Percentiles rank a stretch among this genome's conserved stretches.
Conservation (phyloP, 1,139 yeast species). For the Saccharomycopsis hybrid region DNA sequence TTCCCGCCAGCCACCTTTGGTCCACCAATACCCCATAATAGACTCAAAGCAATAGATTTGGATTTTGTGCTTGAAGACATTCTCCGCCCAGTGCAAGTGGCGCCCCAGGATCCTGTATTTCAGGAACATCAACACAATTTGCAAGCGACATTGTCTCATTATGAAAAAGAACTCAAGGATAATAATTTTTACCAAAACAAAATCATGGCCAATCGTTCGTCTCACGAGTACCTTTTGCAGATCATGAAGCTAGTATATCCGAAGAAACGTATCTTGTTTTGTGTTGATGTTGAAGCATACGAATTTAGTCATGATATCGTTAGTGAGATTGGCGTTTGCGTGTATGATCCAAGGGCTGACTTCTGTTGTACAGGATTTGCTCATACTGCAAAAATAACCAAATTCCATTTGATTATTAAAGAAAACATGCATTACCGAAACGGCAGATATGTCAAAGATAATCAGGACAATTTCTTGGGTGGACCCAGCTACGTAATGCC, state of each 20-base stretch:
- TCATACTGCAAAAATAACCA: constrained; percentile 25
- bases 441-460: constrained; percentile 58
- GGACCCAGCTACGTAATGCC: constrained; percentile 46
- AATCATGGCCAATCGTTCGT: background rate
- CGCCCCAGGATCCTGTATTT: background rate
- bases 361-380: constrained; percentile 13
- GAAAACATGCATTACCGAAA: constrained; percentile 46
- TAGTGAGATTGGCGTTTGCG: constrained; percentile 65
- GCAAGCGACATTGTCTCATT: background rate
- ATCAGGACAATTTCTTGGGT: constrained; percentile 48
- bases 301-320: constrained; percentile 42
- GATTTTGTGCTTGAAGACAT: background rate
- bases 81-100: background rate
- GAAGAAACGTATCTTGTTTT: constrained; percentile 36
- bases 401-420: constrained; percentile 50
- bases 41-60: background rate
- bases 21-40: background rate
- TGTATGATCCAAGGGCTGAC: constrained; percentile 55
- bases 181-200: background rate
- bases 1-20: too few species aligned
- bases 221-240: constrained; percentile 2
- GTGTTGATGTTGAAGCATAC: constrained; percentile 64
- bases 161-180: background rate
- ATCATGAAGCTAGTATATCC: constrained; percentile 25
- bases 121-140: background rate